phyloP scores from a whole-genome alignment of 345 rosid species.

The Populus pruinosa region DNA sequence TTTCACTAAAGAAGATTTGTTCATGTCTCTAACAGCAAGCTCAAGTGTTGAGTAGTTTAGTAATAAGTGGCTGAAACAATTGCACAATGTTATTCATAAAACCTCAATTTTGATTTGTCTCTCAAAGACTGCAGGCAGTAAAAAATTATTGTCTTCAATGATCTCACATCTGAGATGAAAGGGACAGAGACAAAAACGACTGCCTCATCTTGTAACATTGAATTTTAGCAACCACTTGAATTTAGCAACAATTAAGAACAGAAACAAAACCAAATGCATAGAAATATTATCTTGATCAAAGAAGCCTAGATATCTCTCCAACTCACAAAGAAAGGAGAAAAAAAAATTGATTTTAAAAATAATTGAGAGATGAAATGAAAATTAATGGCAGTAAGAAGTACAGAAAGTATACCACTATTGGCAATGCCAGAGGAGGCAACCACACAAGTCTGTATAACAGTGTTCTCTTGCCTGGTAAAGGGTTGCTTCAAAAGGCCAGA shows the following conservation, averaged over 20 bases:
- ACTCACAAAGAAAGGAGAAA: not conserved
- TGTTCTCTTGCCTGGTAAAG: constrained; percentile 24
- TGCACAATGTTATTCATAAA: too few relatives aligned
- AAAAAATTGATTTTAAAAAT: not conserved
- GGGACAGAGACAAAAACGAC: not conserved
- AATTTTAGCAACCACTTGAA: not conserved
- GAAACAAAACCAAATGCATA: too few relatives aligned
- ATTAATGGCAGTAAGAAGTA: not conserved
- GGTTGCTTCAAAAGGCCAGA: constrained; percentile 8
- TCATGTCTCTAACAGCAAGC: too few relatives aligned
- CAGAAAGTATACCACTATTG: constrained; percentile 9
- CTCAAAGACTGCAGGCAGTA: not conserved
- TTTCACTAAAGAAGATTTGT: too few relatives aligned
- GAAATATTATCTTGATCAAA: not conserved
- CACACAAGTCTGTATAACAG: constrained; percentile 25
- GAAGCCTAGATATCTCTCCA: not conserved
- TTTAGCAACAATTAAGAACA: too few relatives aligned
- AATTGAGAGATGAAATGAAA: not conserved
- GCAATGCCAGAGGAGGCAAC: constrained; percentile 29
- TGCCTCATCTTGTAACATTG: not conserved
- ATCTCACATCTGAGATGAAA: not conserved
- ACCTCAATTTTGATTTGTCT: not conserved
- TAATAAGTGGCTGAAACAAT: too few relatives aligned
- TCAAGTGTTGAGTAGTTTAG: too few relatives aligned
- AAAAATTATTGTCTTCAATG: not conserved